A percentile compares a stretch with the other conserved stretches of the same genome.
Evolutionary conservation across 495 filamentous ascomycete species (phyloP).

Genomic region (Letharia columbiana): DNA sequence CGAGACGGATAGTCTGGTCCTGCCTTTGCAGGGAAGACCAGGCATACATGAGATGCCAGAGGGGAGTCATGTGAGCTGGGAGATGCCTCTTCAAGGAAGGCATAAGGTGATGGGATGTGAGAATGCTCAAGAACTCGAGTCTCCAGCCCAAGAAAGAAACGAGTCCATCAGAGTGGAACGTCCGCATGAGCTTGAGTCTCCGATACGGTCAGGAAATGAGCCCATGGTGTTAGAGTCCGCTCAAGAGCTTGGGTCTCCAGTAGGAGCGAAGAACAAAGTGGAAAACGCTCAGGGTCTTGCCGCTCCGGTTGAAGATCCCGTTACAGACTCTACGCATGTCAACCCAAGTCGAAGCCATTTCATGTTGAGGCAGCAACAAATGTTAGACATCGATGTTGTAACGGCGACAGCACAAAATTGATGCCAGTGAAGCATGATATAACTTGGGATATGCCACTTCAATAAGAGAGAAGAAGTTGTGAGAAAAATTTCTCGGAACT

Average conservation of each 20-base stretch:
- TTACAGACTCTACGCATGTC: background rate
- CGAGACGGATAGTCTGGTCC: background rate
- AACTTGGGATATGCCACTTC: background rate
- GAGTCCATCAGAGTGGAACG: background rate
- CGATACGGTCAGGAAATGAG: background rate
- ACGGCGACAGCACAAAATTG: background rate
- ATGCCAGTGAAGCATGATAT: background rate
- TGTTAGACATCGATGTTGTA: background rate
- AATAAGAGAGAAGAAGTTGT: background rate
- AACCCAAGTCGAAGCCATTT: background rate
- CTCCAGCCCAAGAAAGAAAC: background rate
- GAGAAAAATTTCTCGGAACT: too few species aligned
- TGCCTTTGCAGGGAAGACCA: background rate
- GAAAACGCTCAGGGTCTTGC: background rate
- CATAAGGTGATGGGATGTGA: background rate
- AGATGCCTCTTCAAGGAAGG: background rate
- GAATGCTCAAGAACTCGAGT: background rate
- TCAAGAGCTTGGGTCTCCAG: background rate
- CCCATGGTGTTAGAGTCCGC: background rate
- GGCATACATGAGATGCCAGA: background rate
- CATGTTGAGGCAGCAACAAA: constrained; percentile 2
- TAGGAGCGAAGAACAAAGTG: background rate
- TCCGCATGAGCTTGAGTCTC: background rate
- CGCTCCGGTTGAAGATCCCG: background rate
- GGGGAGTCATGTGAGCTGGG: background rate